These are phyloP conservation scores for Chamaecyparis obtusa DNA, from an alignment of 75 land plant species.

Conservation along the genomic window DNA sequence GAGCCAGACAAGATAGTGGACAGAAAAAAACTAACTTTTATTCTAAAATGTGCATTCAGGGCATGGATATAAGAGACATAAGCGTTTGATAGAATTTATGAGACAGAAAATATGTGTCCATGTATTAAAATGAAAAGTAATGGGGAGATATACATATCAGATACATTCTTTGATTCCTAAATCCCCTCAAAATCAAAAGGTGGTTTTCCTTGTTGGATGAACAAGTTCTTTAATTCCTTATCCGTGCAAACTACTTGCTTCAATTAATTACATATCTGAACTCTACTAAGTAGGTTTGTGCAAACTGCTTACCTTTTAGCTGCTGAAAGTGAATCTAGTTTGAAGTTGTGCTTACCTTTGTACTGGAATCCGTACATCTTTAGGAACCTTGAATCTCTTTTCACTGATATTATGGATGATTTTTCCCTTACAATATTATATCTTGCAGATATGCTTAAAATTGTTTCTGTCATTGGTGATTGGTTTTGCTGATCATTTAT, in stretches of 20 bases:
- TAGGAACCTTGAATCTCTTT: not conserved
- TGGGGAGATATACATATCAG: too few species aligned
- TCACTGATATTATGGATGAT: not conserved
- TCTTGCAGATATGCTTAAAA: not conserved
- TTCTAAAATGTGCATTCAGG: too few species aligned
- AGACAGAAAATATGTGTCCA: too few species aligned
- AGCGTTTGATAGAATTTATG: too few species aligned
- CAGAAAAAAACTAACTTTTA: too few species aligned
- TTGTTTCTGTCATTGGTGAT: not conserved
- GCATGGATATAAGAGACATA: too few species aligned
- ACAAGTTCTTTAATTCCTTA: too few species aligned
- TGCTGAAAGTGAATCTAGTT: not conserved
- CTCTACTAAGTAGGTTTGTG: not conserved
- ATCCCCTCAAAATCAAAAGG: too few species aligned
- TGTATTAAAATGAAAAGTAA: too few species aligned
- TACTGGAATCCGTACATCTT: not conserved
- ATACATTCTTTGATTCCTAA: too few species aligned
- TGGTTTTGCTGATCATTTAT: not conserved
- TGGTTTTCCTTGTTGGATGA: too few species aligned
- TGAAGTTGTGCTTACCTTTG: not conserved
- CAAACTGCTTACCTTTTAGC: not conserved
- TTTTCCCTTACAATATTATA: not conserved
- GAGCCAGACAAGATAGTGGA: too few species aligned
- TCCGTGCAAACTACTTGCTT: not conserved
- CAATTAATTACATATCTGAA: not conserved